Base-by-base conservation (phyloP, 768 basidiomycete genomes). In the Suillus occidentalis region DNA sequence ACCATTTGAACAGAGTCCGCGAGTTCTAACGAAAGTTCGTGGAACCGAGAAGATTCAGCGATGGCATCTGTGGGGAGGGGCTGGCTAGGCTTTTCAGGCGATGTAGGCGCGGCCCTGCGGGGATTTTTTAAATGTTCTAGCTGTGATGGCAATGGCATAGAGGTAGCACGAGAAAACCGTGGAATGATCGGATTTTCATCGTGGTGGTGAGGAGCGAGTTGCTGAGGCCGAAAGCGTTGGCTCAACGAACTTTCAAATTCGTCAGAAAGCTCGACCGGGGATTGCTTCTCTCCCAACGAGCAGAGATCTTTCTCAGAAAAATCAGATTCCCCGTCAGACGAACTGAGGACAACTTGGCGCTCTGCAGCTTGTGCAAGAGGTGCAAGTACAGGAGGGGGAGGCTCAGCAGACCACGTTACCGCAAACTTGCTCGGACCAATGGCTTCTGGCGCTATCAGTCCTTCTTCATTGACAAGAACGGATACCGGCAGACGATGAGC, bases 1-100 rank as follows among this genome's bases (percentile, higher is more conserved):
- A 93, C 87, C 80, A 91, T 87, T 79, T 97, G 95, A 14, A 95
- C 86, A 13, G 90, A 89, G 76, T 97, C 96, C 14, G 96, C 94
- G 16, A 97, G 83, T 76, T 98, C 95, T 36, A 91, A 78, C 0
- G 94, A 93, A 62, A 96, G 80, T 65, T 91, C 90, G 52, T 85
- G 84, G 67, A 90, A 80, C 63, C 80, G 83, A 12, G 75, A 71
- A 39, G 63, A 60, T 31, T 74, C 72, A 16, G 61, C 63, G 56
- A 52, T 68, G 55, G 69, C 62, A 61, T 47, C 73, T 61, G 65
- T 70, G 64, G 50, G 70, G 63, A 65, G 67, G 61, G 67, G 68
- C 64, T 45, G 63, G 50, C 9, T 68, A 63, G 47, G 65, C 66
- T 22, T 55, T 57, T 58, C 69, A 63, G 55, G 70, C 40, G 22